phyloP scores from a whole-genome alignment of 140 eudicot species.

The Oenanthe javanica region DNA sequence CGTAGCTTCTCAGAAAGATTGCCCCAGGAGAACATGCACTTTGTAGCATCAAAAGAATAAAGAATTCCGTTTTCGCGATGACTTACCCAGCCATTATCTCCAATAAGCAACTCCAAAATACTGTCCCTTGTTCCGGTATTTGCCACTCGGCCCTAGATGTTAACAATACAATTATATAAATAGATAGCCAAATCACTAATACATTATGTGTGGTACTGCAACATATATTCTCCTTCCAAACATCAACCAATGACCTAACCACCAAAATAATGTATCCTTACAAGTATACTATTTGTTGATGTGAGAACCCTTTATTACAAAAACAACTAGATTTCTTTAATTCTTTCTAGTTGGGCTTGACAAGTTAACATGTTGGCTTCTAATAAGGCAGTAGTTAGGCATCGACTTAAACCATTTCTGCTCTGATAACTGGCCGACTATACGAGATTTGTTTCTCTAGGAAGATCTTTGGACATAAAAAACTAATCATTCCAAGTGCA shows the following conservation, averaged over 20 bases:
- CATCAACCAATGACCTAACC: background rate
- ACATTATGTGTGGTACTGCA: background rate
- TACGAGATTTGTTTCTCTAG: background rate
- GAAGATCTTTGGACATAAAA: background rate
- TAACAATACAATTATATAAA: background rate
- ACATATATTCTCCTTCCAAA: background rate
- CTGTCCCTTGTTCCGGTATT: constrained; percentile 88
- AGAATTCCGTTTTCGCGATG: constrained; percentile 91
- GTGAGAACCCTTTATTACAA: background rate
- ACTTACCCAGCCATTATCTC: constrained; percentile 88
- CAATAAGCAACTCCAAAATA: constrained; percentile 77
- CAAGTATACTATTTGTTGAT: background rate
- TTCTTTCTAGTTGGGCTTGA: background rate
- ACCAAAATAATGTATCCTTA: background rate
- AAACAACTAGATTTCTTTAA: background rate
- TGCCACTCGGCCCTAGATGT: constrained; percentile 69
- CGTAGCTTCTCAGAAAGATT: constrained; percentile 96
- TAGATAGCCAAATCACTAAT: background rate
- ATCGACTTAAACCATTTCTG: background rate
- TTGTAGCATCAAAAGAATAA: constrained; percentile 93
- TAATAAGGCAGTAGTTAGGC: background rate
- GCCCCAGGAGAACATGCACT: constrained; percentile 99
- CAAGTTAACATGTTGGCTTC: background rate
- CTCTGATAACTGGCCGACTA: background rate
- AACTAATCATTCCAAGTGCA: background rate